Evolutionary conservation across 1,284 basidiomycete genomes (phyloP), one percentile per base, ranked within the genome.

Genomic region (Sporisorium exsertum): DNA sequence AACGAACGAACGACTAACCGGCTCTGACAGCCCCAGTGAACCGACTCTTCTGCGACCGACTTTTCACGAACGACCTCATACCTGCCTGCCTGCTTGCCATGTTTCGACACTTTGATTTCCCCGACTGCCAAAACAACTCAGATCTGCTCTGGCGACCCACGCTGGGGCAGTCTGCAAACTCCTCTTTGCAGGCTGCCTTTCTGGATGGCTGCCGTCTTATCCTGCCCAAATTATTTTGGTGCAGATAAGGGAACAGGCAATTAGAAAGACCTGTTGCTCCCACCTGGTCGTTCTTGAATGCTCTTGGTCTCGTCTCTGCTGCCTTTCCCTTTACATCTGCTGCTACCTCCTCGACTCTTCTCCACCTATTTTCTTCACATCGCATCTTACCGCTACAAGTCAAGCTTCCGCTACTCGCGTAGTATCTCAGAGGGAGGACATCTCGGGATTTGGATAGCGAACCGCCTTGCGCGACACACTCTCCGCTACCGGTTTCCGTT

Each of bases 211-310:
- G 72, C 66, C 66, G 65, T 67, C 71, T 72, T 72, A 58, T 66
- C 63, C 53, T 54, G 18, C 54, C 29, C 54, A 42, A 29, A 50
- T n/a, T 55, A 35, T 18, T 46, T 43, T 37, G 65, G 46, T 27
- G 3, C 32, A 59, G 69, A 63, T 66, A 62, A 72, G 69, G 72
- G 67, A 66, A 60, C 52, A 70, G 66, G 64, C 66, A 24, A 59
- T 70, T 76, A 66, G 68, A 60, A 72, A 71, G 68, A 61, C 59
- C 73, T 72, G 58, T 64, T 72, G 68, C 73, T 68, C 61, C 73
- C 43, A 63, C 69, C 66, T 61, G 69, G 69, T 63, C 56, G 20
- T 24, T 32, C n/a, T 40, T 20, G 13, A 35, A 29, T 50, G 46
- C 51, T 35, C 40, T 58, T 43, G 49, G 35, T 35, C 52, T 9